These are phyloP conservation scores for Kernera saxatilis DNA, from an alignment of 345 rosid species.

Conservation along the genomic window DNA sequence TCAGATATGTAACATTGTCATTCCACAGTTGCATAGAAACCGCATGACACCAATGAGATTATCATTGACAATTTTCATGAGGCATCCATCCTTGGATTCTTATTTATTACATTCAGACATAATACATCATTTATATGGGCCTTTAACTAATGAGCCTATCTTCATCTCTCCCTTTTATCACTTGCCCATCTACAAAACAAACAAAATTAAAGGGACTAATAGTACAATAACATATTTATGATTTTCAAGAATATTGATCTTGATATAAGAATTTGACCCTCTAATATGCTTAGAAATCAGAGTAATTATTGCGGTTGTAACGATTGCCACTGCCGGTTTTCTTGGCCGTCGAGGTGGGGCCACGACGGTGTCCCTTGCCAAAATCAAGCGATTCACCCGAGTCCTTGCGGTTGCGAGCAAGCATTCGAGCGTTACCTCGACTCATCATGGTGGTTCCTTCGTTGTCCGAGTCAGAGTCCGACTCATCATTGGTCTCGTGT, in stretches of 20 bases:
- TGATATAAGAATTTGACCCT: neutral
- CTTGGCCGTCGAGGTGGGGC: neutral
- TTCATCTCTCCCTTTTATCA: neutral
- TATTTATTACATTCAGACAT: neutral
- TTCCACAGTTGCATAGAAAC: neutral
- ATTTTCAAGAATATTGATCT: neutral
- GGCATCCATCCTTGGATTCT: neutral
- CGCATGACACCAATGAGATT: slow-evolving; percentile 1
- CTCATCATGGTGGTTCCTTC: neutral
- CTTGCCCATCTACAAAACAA: slow-evolving; percentile 1
- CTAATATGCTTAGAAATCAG: neutral
- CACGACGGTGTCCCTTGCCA: neutral
- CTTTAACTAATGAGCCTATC: neutral
- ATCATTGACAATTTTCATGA: neutral
- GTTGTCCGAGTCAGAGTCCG: neutral
- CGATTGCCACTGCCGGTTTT: neutral
- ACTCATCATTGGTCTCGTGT: neutral
- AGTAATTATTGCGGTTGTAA: neutral
- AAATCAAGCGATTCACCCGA: too few relatives aligned
- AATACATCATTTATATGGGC: neutral
- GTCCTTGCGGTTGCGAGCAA: neutral
- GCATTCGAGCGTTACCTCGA: neutral
- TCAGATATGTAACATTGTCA: neutral
- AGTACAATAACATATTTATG: neutral
- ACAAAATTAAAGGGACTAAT: neutral